A percentile compares a stretch with the other conserved stretches of the same genome.
Evolutionary conservation across 345 rosid species (phyloP).

Genomic region (Salix koriyanagi): DNA sequence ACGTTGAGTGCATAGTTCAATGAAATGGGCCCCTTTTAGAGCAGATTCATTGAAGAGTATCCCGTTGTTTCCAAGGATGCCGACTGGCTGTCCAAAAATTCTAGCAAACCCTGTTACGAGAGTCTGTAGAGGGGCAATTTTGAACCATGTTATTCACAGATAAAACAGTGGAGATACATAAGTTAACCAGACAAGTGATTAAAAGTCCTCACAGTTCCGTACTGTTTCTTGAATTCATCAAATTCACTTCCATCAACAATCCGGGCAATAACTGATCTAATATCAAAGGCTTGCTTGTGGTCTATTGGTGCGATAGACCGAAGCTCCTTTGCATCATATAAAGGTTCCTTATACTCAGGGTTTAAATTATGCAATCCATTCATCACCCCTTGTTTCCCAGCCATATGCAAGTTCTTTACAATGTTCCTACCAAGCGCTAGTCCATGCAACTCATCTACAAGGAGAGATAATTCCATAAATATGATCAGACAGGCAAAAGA

Average conservation of each 20-base stretch:
- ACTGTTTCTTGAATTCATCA: conserved; percentile 94
- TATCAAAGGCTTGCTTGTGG: conserved; percentile 84
- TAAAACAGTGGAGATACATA: not conserved
- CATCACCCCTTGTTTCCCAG: conserved; percentile 48
- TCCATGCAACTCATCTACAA: conserved; percentile 89
- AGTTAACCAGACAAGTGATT: conserved; percentile 7
- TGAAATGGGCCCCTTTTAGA: conserved; percentile 90
- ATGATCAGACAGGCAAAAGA: conserved; percentile 1
- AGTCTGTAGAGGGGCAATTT: conserved; percentile 48
- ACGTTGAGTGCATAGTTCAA: conserved; percentile 82
- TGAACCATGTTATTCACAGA: conserved; percentile 6
- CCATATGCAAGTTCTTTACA: conserved; percentile 84
- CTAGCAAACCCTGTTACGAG: conserved; percentile 89
- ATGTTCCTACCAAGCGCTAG: conserved; percentile 90
- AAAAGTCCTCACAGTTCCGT: conserved; percentile 77
- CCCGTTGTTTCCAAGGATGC: conserved; percentile 91
- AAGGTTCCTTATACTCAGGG: conserved; percentile 59
- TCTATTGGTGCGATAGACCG: conserved; percentile 88
- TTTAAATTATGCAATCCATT: conserved; percentile 32
- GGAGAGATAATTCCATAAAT: conserved; percentile 3
- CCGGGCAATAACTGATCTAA: conserved; percentile 83
- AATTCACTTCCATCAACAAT: conserved; percentile 94
- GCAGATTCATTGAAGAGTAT: conserved; percentile 92
- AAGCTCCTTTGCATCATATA: conserved; percentile 75
- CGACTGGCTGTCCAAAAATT: conserved; percentile 78